These are phyloP conservation scores for Prototheca wickerhamii DNA, from an alignment of 163 green algal species.

Conservation along the genomic window DNA sequence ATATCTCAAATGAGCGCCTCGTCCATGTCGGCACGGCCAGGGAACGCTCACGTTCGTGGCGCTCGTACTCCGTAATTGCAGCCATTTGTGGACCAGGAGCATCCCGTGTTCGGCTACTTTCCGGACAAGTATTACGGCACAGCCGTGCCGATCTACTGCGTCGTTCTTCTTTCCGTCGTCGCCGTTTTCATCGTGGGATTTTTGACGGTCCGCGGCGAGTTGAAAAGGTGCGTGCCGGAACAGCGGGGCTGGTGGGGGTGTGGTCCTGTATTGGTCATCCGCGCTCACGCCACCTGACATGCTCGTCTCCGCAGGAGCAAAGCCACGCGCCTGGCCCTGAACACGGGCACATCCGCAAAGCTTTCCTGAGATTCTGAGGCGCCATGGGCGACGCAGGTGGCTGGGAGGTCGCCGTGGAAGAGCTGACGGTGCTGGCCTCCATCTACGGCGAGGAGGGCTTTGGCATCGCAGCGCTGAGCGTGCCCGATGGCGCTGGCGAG, in stretches of 20 bases:
- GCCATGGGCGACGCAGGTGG: slow-evolving; percentile 6
- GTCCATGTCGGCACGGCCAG: background rate
- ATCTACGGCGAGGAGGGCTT: slow-evolving; percentile 53
- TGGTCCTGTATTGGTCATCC: no score
- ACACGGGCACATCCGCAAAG: background rate
- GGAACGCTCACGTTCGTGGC: background rate
- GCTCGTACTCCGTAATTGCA: slow-evolving; percentile 3
- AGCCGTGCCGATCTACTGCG: slow-evolving; percentile 10
- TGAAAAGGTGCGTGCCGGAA: slow-evolving; percentile 4
- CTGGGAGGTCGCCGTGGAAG: slow-evolving; percentile 52
- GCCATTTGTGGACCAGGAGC: slow-evolving; percentile 27
- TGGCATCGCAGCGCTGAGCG: background rate
- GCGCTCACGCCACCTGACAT: background rate
- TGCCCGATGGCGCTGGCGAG: background rate
- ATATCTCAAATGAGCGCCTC: background rate
- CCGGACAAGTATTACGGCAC: slow-evolving; percentile 14
- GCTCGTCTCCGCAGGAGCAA: background rate
- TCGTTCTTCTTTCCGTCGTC: slow-evolving; percentile 7
- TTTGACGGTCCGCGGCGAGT: slow-evolving; percentile 14
- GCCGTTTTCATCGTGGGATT: slow-evolving; percentile 17
- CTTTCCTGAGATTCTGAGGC: background rate
- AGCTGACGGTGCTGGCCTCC: slow-evolving; percentile 44
- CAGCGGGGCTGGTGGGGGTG: background rate
- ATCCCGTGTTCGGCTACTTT: slow-evolving; percentile 14
- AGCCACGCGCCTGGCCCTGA: background rate